phyloP scores from a whole-genome alignment of 805 yeast genomes.

The Lipomyces mesembrius region DNA sequence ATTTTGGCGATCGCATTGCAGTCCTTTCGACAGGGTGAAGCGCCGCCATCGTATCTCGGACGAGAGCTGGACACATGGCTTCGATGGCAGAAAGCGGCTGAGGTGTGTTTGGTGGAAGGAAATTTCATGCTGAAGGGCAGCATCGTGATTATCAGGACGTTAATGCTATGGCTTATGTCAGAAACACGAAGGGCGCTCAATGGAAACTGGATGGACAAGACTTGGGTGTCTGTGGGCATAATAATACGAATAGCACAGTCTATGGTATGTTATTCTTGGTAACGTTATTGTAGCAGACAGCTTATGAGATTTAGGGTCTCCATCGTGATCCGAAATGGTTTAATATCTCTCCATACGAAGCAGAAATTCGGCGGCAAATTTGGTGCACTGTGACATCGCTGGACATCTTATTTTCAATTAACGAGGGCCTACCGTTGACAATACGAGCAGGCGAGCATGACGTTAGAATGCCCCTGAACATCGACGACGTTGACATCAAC shows the following conservation, averaged over 20 bases:
- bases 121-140: constrained; percentile 43
- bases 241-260: constrained; percentile 44
- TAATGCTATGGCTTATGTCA: constrained; percentile 43
- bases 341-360: constrained; percentile 42
- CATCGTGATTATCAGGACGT: constrained; percentile 41
- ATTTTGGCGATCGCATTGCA: constrained; percentile 42
- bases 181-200: constrained; percentile 35
- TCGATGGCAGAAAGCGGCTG: constrained; percentile 43
- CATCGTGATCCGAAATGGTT: constrained; percentile 47
- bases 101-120: constrained; percentile 43
- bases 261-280: constrained; percentile 36
- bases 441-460: constrained; percentile 42
- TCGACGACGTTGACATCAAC: constrained; percentile 40
- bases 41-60: constrained; percentile 38
- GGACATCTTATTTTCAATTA: constrained; percentile 41
- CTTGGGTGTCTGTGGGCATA: constrained; percentile 43
- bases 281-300: neutral
- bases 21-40: constrained; percentile 38
- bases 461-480: constrained; percentile 40
- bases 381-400: constrained; percentile 41
- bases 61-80: constrained; percentile 38
- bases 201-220: constrained; percentile 39
- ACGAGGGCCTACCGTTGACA: constrained; percentile 44
- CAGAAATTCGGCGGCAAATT: constrained; percentile 42
- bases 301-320: constrained; percentile 38